These are phyloP conservation scores for Scopulariopsis brevicaulis DNA, from an alignment of 2,329 filamentous ascomycete species.

Conservation along the genomic window DNA sequence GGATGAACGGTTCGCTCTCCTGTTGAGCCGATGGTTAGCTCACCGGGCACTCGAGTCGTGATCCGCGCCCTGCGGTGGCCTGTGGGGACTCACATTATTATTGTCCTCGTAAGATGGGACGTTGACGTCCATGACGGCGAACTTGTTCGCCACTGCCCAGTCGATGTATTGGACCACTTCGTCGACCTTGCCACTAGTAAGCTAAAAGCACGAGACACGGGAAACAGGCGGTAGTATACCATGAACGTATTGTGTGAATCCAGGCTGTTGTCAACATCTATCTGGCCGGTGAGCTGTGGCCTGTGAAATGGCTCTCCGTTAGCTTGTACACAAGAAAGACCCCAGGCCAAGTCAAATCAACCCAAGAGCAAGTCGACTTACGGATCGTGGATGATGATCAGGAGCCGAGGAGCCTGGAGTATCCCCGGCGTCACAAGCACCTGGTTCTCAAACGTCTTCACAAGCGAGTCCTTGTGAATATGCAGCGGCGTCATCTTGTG, in stretches of 20 bases:
- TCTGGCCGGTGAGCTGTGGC: slow-evolving; percentile 58
- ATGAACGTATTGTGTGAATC: slow-evolving; percentile 82
- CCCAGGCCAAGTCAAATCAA: too few relatives aligned
- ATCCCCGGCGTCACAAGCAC: slow-evolving; percentile 71
- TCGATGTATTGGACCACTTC: slow-evolving; percentile 68
- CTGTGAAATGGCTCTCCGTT: slow-evolving; percentile 22
- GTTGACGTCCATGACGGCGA: slow-evolving; percentile 85
- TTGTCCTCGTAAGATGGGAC: slow-evolving; percentile 53
- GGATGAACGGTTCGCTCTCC: slow-evolving; percentile 36
- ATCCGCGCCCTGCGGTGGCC: not conserved
- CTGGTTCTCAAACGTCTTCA: slow-evolving; percentile 74
- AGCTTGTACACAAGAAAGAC: slow-evolving; percentile 2
- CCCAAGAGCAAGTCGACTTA: slow-evolving; percentile 31
- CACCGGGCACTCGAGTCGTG: not conserved
- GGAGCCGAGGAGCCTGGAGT: slow-evolving; percentile 51
- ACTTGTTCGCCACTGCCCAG: slow-evolving; percentile 68
- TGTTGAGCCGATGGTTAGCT: slow-evolving; percentile 13
- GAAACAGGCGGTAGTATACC: slow-evolving; percentile 38
- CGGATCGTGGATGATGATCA: slow-evolving; percentile 89
- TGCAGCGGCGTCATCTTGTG: slow-evolving; percentile 71
- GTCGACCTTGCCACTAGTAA: slow-evolving; percentile 53
- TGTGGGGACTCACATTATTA: slow-evolving; percentile 19
- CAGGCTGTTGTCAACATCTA: slow-evolving; percentile 60
- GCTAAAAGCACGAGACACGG: not conserved
- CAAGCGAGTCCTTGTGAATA: slow-evolving; percentile 62